phyloP scores from a whole-genome alignment of 1,139 yeast species.

The Hyphopichia khmerensis region DNA sequence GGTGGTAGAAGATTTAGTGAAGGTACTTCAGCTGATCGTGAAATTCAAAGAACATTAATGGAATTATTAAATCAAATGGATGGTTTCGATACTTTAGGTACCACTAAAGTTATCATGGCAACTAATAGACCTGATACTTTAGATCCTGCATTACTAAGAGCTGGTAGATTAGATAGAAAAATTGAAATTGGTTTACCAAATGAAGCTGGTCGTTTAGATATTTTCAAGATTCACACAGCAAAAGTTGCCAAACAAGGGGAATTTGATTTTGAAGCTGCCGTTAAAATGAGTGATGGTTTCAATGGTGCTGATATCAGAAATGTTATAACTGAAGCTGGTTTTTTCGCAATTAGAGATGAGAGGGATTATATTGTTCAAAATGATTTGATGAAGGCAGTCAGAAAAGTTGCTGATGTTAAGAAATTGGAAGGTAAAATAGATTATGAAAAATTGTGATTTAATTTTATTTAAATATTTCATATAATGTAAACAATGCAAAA shows the following conservation, averaged over 20 bases:
- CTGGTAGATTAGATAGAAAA: conserved; percentile 97
- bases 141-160: conserved; percentile 98
- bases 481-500: neutral
- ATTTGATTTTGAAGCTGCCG: conserved; percentile 95
- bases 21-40: conserved; percentile 99
- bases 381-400: conserved; percentile 95
- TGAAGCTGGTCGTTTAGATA: conserved; percentile 93
- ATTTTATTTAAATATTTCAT: neutral
- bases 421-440: conserved; percentile 95
- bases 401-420: conserved; percentile 96
- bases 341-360: conserved; percentile 96
- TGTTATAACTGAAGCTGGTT: conserved; percentile 98
- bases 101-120: conserved; percentile 98
- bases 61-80: conserved; percentile 98
- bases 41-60: conserved; percentile 98
- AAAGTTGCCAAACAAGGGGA: conserved; percentile 91
- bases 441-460: conserved; percentile 75
- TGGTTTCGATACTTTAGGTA: conserved; percentile 96
- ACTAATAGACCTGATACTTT: conserved; percentile 98
- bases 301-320: conserved; percentile 99
- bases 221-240: conserved; percentile 90
- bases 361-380: conserved; percentile 91
- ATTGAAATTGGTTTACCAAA: conserved; percentile 96
- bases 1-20: conserved; percentile 98
- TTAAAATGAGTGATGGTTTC: conserved; percentile 97